Evolutionary conservation across 176 grass and related monocot genomes (phyloP).

Genomic region (Elaeis guineensis): DNA sequence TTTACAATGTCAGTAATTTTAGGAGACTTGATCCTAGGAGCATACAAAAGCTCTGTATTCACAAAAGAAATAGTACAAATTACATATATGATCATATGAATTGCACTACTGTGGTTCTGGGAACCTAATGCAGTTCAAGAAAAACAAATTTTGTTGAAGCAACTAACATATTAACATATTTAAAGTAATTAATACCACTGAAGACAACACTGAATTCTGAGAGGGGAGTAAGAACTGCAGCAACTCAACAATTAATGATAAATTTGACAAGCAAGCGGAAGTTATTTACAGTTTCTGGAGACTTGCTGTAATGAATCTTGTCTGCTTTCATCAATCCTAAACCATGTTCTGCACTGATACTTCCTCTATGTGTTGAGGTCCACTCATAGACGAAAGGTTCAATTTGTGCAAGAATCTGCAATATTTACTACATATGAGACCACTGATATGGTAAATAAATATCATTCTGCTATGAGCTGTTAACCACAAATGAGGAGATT

Average conservation of each 20-base stretch:
- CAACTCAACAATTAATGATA: not conserved
- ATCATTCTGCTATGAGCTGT: not conserved
- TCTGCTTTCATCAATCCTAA: constrained; percentile 92
- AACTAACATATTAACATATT: too few relatives aligned
- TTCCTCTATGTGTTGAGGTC: constrained; percentile 87
- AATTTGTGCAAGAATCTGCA: constrained; percentile 59
- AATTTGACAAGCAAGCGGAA: constrained; percentile 6
- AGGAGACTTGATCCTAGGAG: too few relatives aligned
- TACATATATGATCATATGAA: too few relatives aligned
- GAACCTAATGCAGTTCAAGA: too few relatives aligned
- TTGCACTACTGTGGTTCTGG: too few relatives aligned
- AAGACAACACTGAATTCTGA: not conserved
- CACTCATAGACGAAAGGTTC: constrained; percentile 95
- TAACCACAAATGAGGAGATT: constrained; percentile 5
- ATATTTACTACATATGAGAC: constrained; percentile 22
- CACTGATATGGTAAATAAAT: constrained; percentile 13
- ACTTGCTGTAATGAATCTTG: constrained; percentile 97
- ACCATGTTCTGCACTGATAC: constrained; percentile 89
- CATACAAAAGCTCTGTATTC: too few relatives aligned
- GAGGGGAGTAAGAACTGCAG: not conserved
- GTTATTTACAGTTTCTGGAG: constrained; percentile 64
- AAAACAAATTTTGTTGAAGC: too few relatives aligned
- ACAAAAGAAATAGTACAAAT: too few relatives aligned
- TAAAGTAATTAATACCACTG: not conserved
- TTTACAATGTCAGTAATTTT: too few relatives aligned